Percentiles rank a stretch among this genome's conserved stretches.
phyloP scores from a whole-genome alignment of 345 rosid genomes.

The Rhizophora apiculata region DNA sequence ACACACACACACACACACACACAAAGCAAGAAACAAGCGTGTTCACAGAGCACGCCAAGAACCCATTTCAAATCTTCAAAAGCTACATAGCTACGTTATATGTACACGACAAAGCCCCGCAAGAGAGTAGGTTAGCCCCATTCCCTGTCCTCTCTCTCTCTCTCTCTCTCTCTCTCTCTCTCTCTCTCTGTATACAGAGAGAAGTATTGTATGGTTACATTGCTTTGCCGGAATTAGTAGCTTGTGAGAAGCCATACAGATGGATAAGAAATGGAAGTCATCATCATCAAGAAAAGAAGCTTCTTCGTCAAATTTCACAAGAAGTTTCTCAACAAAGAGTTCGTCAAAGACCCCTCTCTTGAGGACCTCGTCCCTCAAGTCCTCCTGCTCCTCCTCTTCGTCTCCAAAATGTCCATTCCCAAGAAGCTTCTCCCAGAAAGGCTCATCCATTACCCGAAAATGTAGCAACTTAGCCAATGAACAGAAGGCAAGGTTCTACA shows the following conservation, averaged over 20 bases:
- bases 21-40: too few species aligned
- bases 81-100: background rate
- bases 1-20: too few species aligned
- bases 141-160: background rate
- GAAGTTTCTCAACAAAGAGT: constrained; percentile 72
- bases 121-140: constrained; percentile 12
- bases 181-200: background rate
- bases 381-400: constrained; percentile 18
- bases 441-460: constrained; percentile 58
- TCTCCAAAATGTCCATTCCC: constrained; percentile 47
- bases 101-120: constrained; percentile 18
- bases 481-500: constrained; percentile 91
- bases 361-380: constrained; percentile 57
- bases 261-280: constrained; percentile 82
- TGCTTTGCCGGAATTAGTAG: too few species aligned
- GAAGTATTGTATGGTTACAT: background rate
- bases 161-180: background rate
- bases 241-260: constrained; percentile 21
- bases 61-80: too few species aligned
- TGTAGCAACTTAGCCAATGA: constrained; percentile 91
- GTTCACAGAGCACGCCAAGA: too few species aligned
- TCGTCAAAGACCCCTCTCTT: constrained; percentile 57
- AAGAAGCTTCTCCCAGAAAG: constrained; percentile 53
- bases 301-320: constrained; percentile 38
- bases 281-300: constrained; percentile 46